Conservation (phyloP, 2,329 filamentous ascomycete genomes). For the Xenosphaeropsis pyriputrescens region DNA sequence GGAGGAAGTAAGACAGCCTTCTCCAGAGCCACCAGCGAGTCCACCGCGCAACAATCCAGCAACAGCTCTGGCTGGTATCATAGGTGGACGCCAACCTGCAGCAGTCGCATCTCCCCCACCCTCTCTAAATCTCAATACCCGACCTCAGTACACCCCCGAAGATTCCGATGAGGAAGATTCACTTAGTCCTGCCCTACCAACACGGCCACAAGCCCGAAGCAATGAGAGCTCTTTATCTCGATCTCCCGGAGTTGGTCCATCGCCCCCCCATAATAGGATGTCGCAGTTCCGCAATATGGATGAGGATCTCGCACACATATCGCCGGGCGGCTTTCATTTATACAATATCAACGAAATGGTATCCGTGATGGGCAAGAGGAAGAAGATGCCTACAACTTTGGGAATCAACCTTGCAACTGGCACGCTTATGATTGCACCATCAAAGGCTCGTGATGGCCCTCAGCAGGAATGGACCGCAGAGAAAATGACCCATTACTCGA, state of each 20-base stretch:
- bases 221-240: slow-evolving; percentile 14
- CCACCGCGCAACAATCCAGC: slow-evolving; percentile 15
- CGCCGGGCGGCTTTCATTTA: slow-evolving; percentile 75
- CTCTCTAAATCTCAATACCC: slow-evolving; percentile 29
- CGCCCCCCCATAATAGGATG: slow-evolving; percentile 38
- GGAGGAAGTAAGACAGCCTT: slow-evolving; percentile 10
- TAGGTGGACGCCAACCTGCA: slow-evolving; percentile 20
- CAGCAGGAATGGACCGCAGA: slow-evolving; percentile 90
- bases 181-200: slow-evolving; percentile 45
- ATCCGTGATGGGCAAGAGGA: slow-evolving; percentile 89
- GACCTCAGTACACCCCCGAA: slow-evolving; percentile 46
- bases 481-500: slow-evolving; percentile 92
- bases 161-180: slow-evolving; percentile 52
- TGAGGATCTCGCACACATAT: slow-evolving; percentile 28
- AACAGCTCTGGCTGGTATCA: slow-evolving; percentile 37
- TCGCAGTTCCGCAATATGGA: slow-evolving; percentile 23
- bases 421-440: slow-evolving; percentile 79
- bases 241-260: slow-evolving; percentile 23
- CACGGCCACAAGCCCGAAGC: slow-evolving; percentile 33
- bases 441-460: slow-evolving; percentile 67
- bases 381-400: slow-evolving; percentile 95
- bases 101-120: slow-evolving; percentile 29
- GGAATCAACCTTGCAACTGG: slow-evolving; percentile 87
- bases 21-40: not conserved
- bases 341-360: slow-evolving; percentile 98